A percentile compares a stretch with the other conserved stretches of the same genome.
Conservation (phyloP, 768 basidiomycete genomes). For the Atractiella rhizophila region DNA sequence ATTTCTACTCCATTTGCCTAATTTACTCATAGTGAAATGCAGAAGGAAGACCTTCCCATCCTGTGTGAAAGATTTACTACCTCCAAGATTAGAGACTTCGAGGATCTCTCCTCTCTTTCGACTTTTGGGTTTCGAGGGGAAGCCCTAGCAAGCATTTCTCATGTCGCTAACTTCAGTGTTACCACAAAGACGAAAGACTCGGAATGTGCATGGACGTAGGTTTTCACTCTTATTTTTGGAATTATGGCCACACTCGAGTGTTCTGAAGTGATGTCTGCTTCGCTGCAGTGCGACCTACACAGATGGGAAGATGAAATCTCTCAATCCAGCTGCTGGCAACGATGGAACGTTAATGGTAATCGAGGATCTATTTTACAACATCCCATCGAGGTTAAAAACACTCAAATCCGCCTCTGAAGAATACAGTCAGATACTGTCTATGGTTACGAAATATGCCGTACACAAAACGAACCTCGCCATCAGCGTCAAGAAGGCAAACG, state of each 20-base stretch:
- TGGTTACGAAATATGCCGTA: constrained; percentile 73
- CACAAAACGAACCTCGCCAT: constrained; percentile 78
- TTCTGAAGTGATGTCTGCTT: background rate
- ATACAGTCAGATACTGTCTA: constrained; percentile 68
- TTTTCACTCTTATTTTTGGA: background rate
- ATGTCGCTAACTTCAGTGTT: constrained; percentile 67
- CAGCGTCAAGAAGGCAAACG: constrained; percentile 52
- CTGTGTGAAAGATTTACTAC: constrained; percentile 89
- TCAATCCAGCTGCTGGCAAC: constrained; percentile 73
- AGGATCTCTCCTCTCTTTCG: constrained; percentile 53
- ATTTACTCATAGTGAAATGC: background rate
- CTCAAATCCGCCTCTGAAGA: constrained; percentile 69
- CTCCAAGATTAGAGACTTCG: constrained; percentile 63
- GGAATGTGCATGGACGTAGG: constrained; percentile 78
- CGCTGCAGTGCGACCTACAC: constrained; percentile 44
- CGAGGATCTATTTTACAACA: constrained; percentile 86
- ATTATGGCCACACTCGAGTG: background rate
- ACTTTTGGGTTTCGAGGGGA: constrained; percentile 97
- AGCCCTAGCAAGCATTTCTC: constrained; percentile 82
- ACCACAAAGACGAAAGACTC: constrained; percentile 69
- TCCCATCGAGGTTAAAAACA: constrained; percentile 59
- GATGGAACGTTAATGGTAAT: constrained; percentile 78
- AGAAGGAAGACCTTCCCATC: constrained; percentile 73
- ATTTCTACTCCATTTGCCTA: background rate
- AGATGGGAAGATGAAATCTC: constrained; percentile 45